These are phyloP conservation scores for Solanum bukasovii DNA, from an alignment of 257 asterid species.

Conservation along the genomic window DNA sequence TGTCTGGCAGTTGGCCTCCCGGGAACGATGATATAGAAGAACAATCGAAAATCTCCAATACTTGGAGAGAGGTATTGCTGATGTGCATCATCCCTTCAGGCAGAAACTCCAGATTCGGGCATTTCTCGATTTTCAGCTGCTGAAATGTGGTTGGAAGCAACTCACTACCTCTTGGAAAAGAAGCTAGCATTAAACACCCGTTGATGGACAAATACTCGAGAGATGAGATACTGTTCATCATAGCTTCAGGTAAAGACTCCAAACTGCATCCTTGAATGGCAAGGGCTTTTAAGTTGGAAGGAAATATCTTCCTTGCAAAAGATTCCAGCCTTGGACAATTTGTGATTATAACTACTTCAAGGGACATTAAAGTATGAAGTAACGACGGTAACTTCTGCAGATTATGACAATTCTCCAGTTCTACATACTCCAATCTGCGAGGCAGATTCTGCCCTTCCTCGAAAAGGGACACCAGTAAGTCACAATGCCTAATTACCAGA, in stretches of 20 bases:
- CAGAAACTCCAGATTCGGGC: constrained; percentile 35
- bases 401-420: constrained; percentile 25
- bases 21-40: constrained; percentile 32
- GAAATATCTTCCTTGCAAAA: constrained; percentile 22
- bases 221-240: constrained; percentile 21
- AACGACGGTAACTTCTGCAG: constrained; percentile 28
- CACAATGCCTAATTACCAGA: constrained; percentile 25
- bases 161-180: constrained; percentile 18
- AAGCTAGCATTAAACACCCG: constrained; percentile 34
- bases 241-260: constrained; percentile 28
- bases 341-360: constrained; percentile 30
- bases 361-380: constrained; percentile 19
- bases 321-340: constrained; percentile 34
- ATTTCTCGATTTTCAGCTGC: constrained; percentile 28
- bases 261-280: constrained; percentile 38
- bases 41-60: constrained; percentile 34
- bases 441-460: constrained; percentile 29
- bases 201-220: constrained; percentile 26
- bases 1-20: constrained; percentile 28
- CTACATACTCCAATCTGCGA: constrained; percentile 28
- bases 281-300: constrained; percentile 32
- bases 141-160: constrained; percentile 32
- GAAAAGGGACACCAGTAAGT: constrained; percentile 20
- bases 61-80: constrained; percentile 22
- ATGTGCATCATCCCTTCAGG: constrained; percentile 37